Evolutionary conservation across 176 grass and related monocot species (phyloP), one percentile per base, ranked within the genome.

Genomic region (Puya raimondii): DNA sequence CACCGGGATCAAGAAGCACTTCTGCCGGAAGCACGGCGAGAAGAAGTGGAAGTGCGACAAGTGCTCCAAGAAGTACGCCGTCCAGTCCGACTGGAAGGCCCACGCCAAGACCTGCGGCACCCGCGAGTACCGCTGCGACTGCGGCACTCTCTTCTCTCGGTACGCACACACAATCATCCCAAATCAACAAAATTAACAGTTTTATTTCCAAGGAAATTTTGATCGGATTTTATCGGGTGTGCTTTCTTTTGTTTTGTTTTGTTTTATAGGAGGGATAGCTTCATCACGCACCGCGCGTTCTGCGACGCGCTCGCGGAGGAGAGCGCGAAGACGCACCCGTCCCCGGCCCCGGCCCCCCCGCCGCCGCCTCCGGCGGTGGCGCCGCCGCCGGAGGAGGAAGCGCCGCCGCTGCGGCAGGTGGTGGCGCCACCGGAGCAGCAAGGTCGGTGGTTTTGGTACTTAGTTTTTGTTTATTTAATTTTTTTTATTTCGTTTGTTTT

Each of bases 1-100:
- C 73, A 96, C 91, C 7, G 91, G 91, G 1, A 91, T 96, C 79
- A 96, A 96, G 82, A 96, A 96, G 74, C 91, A 96, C 87, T 96
- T 96, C 74, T 96, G 91, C 76, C 81, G 91, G 70, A 96, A 96
- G 81, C 91, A 96, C 64, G 91, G 91, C 63, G 91, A 96, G 87
- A 96, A 96, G 84, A 96, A 96, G 72, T 96, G 91, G 91, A 96
- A 85, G 91, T 96, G 91, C 64, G 91, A 96, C 25, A 96, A 91
- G 82, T 96, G 91, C 73, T 78, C 91, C 63, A 96, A 96, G 80
- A 87, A 89, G 81, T 96, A 96, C 76, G 91, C 91, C 68, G 91
- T 96, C 53, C 91, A 96, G 87, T 96, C 91, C 1, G 91, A 96
- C 71, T 96, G 91, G 91, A 96, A 96, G 73, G 91, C 91, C 61